A percentile compares a stretch with the other conserved stretches of the same genome.
phyloP scores from a whole-genome alignment of 805 yeast species.

The Blastobotrys americana region DNA sequence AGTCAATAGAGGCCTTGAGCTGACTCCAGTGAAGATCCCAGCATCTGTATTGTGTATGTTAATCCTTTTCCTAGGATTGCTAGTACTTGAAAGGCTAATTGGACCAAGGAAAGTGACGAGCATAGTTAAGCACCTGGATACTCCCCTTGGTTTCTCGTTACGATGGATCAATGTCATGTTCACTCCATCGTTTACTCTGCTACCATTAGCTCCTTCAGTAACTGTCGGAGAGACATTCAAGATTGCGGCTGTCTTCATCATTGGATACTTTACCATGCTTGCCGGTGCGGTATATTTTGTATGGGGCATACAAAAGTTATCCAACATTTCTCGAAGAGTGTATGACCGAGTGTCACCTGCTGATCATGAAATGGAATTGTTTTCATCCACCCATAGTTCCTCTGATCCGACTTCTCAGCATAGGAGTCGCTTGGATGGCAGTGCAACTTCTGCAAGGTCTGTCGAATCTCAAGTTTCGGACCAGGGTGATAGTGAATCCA shows the following conservation, averaged over 20 bases:
- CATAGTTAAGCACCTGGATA: constrained; percentile 36
- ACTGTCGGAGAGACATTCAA: constrained; percentile 61
- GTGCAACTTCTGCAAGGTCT: neutral
- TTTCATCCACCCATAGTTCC: too few species aligned
- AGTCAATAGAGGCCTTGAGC: constrained; percentile 39
- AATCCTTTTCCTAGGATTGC: constrained; percentile 43
- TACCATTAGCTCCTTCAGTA: constrained; percentile 62
- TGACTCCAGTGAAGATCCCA: constrained; percentile 51
- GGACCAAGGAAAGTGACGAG: constrained; percentile 32
- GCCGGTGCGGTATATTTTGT: constrained; percentile 45
- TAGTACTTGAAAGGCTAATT: constrained; percentile 32
- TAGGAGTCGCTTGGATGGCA: neutral
- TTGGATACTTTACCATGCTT: constrained; percentile 54
- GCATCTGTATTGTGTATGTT: constrained; percentile 68
- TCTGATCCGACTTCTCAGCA: neutral
- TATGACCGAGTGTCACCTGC: too few species aligned
- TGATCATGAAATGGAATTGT: too few species aligned
- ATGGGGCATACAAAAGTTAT: constrained; percentile 35
- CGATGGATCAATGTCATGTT: constrained; percentile 75
- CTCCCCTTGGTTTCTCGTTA: constrained; percentile 61
- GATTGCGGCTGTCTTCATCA: constrained; percentile 64
- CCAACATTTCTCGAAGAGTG: constrained; percentile 17
- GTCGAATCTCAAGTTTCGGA: neutral
- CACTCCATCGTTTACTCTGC: constrained; percentile 66
- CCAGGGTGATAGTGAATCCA: neutral